These are phyloP conservation scores for Zelonia costaricensis DNA, from an alignment of 208 protist species.

Conservation along the genomic window DNA sequence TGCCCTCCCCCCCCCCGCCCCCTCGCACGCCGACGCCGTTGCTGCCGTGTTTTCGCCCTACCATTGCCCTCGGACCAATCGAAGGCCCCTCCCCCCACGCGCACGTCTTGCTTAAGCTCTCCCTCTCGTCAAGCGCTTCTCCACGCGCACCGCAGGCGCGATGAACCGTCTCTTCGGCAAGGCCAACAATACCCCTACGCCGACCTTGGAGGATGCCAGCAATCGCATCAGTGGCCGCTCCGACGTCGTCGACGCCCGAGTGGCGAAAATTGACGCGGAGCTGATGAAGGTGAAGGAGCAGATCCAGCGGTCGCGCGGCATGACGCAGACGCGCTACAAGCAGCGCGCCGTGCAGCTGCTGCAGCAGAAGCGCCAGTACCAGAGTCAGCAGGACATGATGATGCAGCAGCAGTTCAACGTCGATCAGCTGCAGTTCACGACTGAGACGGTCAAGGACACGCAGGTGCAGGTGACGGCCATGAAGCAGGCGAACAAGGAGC, in stretches of 20 bases:
- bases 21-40: too few relatives aligned
- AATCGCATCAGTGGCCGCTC: slow-evolving; percentile 65
- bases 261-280: slow-evolving; percentile 89
- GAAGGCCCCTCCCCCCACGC: not conserved
- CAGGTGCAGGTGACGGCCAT: slow-evolving; percentile 87
- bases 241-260: slow-evolving; percentile 79
- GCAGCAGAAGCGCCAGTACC: slow-evolving; percentile 93
- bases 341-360: slow-evolving; percentile 90
- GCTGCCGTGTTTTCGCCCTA: too few relatives aligned
- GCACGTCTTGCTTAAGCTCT: not conserved
- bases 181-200: slow-evolving; percentile 58
- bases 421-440: slow-evolving; percentile 93
- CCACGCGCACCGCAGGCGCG: not conserved
- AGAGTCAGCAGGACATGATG: slow-evolving; percentile 89
- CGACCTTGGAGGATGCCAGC: slow-evolving; percentile 87
- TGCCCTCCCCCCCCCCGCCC: too few relatives aligned
- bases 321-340: slow-evolving; percentile 87
- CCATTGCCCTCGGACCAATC: too few relatives aligned
- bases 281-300: slow-evolving; percentile 82
- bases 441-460: slow-evolving; percentile 91
- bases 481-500: slow-evolving; percentile 86
- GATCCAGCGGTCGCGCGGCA: slow-evolving; percentile 70
- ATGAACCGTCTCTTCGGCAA: slow-evolving; percentile 94
- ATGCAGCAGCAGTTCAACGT: slow-evolving; percentile 94
- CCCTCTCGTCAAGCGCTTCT: not conserved